These are phyloP conservation scores for Albatrellus ellisii DNA, from an alignment of 768 basidiomycete genomes.

Conservation along the genomic window DNA sequence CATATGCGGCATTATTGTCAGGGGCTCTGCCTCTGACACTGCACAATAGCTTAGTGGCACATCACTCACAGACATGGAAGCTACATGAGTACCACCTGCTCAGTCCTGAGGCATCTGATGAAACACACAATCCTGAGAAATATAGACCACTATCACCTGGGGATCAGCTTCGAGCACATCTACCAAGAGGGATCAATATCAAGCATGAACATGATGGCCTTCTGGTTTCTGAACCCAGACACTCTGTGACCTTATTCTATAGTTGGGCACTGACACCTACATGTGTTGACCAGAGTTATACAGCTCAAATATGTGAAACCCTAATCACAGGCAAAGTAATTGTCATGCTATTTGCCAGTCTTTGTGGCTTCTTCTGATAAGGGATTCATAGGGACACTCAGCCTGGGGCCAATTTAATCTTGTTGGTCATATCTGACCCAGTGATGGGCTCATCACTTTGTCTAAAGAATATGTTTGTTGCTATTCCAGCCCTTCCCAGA, in stretches of 20 bases:
- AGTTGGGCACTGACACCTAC: conserved; percentile 15
- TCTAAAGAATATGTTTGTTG: conserved; percentile 67
- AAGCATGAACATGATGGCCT: conserved; percentile 35
- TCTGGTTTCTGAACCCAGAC: conserved; percentile 31
- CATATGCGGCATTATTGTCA: conserved; percentile 62
- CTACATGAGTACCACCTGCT: conserved; percentile 61
- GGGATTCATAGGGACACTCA: conserved; percentile 56
- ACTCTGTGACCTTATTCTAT: conserved; percentile 14
- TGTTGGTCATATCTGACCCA: conserved; percentile 61
- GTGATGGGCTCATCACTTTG: conserved; percentile 69
- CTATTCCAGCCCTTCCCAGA: not conserved
- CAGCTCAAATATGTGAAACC: conserved; percentile 35
- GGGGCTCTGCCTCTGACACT: conserved; percentile 55
- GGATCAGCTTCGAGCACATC: conserved; percentile 46
- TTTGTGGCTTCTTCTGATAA: not conserved
- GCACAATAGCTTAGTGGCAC: conserved; percentile 63
- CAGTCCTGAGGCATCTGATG: conserved; percentile 18
- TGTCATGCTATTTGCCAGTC: not conserved
- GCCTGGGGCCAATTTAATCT: conserved; percentile 84
- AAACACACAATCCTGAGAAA: conserved; percentile 8
- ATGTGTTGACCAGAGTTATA: conserved; percentile 9
- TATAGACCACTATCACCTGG: conserved; percentile 34
- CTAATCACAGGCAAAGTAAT: conserved; percentile 63
- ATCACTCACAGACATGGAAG: conserved; percentile 86
- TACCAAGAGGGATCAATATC: conserved; percentile 40